Evolutionary conservation across 1,284 basidiomycete species (phyloP), one percentile per base, ranked within the genome.

Genomic region (Puccinia coronata): DNA sequence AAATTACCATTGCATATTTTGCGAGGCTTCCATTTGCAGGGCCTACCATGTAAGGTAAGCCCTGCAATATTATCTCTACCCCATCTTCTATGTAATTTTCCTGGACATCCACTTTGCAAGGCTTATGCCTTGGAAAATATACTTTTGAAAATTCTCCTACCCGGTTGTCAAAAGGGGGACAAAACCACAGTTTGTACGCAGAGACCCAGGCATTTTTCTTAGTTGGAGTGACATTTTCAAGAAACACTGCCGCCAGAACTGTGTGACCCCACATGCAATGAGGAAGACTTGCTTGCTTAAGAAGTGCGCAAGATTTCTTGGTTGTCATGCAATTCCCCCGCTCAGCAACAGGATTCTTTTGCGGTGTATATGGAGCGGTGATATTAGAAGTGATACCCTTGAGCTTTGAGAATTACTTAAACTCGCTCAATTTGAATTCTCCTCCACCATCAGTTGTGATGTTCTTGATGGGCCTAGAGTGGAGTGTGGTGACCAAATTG

Each of bases 171-270:
- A 51, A 47, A 12, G n/a, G 0, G 14, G 36, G n/a, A 2, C 34
- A 23, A 23, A 51, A 67, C 61, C 75, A 77, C 3, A 28, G 25
- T 14, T 67, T 1, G 12, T 65, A 55, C 4, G 63, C 61, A 28
- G 59, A 67, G 0, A 36, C 20, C 47, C 34, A 67, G 0, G 43
- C 6, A 65, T 34, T 0, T 49, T 36, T 2, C n/a, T 23, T 9
- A 43, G n/a, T n/a, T 0, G 61, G 75, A 18, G 75, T 77, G 20
- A 77, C 0, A 34, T 77, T 77, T 14, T 77, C 61, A 1, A 77
- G 41, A 34, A 63, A 75, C 0, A 77, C 31, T 0, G 75, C 59
- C 20, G 75, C 67, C 28, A 8, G 28, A 5, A 67, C 61, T 2
- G 75, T 61, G 53, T 77, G 43, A n/a, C 16, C 75, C 75, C 75